phyloP scores from a whole-genome alignment of 129 eudicot species.

The Chrysanthemum seticuspe region DNA sequence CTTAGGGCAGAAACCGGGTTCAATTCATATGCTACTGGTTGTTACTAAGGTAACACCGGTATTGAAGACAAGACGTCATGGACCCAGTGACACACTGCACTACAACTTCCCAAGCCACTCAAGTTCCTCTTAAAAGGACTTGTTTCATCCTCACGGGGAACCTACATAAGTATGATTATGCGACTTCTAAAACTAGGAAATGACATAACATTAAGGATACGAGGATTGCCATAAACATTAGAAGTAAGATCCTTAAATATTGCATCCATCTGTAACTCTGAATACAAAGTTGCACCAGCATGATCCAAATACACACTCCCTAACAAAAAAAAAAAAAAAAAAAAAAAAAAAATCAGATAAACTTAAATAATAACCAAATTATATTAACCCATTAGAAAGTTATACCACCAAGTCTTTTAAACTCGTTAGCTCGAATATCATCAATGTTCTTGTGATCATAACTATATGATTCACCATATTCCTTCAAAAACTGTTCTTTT shows the following conservation, averaged over 20 bases:
- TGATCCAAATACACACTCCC: slow-evolving; percentile 89
- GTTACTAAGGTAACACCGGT: too few species aligned
- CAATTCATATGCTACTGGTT: too few species aligned
- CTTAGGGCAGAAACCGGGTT: too few species aligned
- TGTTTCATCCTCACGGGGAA: too few species aligned
- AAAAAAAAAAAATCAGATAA: neutral
- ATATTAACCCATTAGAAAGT: neutral
- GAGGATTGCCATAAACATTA: slow-evolving; percentile 82
- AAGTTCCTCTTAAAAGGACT: too few species aligned
- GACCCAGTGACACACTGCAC: too few species aligned
- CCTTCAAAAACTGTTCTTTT: slow-evolving; percentile 56
- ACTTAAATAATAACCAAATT: neutral
- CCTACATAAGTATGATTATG: too few species aligned
- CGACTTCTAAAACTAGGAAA: neutral
- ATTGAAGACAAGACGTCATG: too few species aligned
- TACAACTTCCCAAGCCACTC: too few species aligned
- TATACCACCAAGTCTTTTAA: slow-evolving; percentile 65
- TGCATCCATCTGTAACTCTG: slow-evolving; percentile 89
- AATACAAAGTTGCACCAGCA: slow-evolving; percentile 94
- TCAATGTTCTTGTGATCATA: slow-evolving; percentile 76
- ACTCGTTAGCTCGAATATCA: slow-evolving; percentile 76
- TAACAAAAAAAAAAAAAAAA: slow-evolving; percentile 19
- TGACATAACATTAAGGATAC: slow-evolving; percentile 46
- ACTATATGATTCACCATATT: slow-evolving; percentile 80
- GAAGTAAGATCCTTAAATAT: slow-evolving; percentile 71